These are phyloP conservation scores for Helenozyma baotianmanensis DNA, from an alignment of 805 yeast species.

Conservation along the genomic window DNA sequence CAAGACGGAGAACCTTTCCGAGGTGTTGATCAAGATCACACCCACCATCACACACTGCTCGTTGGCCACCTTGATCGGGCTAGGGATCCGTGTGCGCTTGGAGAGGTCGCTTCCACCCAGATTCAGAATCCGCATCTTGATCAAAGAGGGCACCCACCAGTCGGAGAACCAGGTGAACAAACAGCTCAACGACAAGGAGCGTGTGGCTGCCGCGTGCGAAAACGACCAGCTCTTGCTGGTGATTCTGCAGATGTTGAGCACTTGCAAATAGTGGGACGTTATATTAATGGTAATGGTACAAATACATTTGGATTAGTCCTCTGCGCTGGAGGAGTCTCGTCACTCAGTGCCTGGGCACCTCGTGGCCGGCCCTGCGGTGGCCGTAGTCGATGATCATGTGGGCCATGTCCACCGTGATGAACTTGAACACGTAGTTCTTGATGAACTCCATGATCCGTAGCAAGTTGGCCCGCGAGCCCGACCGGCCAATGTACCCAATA, in stretches of 20 bases:
- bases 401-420: constrained; percentile 33
- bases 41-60: constrained; percentile 99
- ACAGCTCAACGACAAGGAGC: constrained; percentile 93
- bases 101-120: constrained; percentile 86
- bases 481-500: constrained; percentile 6
- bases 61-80: constrained; percentile 89
- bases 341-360: too few relatives aligned
- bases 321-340: too few relatives aligned
- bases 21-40: constrained; percentile 77
- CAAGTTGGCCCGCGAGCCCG: constrained; percentile 15
- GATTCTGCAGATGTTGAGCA: constrained; percentile 86
- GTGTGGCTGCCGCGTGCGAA: constrained; percentile 98
- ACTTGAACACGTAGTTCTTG: constrained; percentile 29
- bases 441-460: constrained; percentile 32
- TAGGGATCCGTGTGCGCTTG: constrained; percentile 87
- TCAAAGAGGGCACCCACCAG: constrained; percentile 92
- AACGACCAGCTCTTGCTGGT: constrained; percentile 87
- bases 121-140: constrained; percentile 69
- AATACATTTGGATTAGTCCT: too few relatives aligned
- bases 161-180: constrained; percentile 94
- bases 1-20: constrained; percentile 50
- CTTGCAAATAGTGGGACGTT: constrained; percentile 46
- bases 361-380: constrained; percentile 8
- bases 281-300: too few relatives aligned
- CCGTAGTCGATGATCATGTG: constrained; percentile 33